These are phyloP conservation scores for Dactylellina cionopaga DNA, from an alignment of 2,329 filamentous ascomycete genomes.

Conservation along the genomic window DNA sequence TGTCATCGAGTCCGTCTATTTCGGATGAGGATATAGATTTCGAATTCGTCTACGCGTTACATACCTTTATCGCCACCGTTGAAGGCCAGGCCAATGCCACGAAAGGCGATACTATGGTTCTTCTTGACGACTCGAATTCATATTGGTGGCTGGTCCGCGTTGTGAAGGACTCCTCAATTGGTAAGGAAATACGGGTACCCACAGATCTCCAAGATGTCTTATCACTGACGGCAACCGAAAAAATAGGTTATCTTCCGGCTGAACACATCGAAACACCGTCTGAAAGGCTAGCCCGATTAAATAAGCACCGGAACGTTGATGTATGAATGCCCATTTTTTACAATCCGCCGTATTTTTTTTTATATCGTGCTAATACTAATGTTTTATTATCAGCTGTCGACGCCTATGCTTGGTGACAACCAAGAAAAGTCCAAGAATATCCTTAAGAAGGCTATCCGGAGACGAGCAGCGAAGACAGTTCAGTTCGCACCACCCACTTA, in stretches of 20 bases:
- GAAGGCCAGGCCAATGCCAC: conserved; percentile 98
- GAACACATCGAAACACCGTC: conserved; percentile 99
- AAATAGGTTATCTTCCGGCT: conserved; percentile 86
- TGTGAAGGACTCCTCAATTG: conserved; percentile 96
- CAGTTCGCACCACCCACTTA: conserved; percentile 86
- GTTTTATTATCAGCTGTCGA: conserved; percentile 66
- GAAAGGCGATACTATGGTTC: conserved; percentile 98
- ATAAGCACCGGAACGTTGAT: conserved; percentile 98
- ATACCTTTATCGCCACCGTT: conserved; percentile 96
- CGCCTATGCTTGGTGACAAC: conserved; percentile 70
- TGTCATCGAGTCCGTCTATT: conserved; percentile 90
- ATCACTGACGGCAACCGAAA: conserved; percentile 54
- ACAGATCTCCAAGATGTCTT: conserved; percentile 2
- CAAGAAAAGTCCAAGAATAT: conserved; percentile 83
- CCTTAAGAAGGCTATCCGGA: conserved; percentile 82
- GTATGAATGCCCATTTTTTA: conserved; percentile 66
- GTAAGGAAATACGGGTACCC: conserved; percentile 61
- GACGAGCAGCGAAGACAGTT: conserved; percentile 84
- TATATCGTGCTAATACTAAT: conserved; percentile 56
- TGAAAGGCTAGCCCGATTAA: conserved; percentile 88
- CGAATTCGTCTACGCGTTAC: conserved; percentile 97
- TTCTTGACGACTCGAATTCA: conserved; percentile 97
- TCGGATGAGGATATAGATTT: conserved; percentile 95
- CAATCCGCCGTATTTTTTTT: not conserved
- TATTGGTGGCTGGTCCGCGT: conserved; percentile 99